Evolutionary conservation across 2,329 filamentous ascomycete genomes (phyloP).

Genomic region (Scedosporium dehoogii): DNA sequence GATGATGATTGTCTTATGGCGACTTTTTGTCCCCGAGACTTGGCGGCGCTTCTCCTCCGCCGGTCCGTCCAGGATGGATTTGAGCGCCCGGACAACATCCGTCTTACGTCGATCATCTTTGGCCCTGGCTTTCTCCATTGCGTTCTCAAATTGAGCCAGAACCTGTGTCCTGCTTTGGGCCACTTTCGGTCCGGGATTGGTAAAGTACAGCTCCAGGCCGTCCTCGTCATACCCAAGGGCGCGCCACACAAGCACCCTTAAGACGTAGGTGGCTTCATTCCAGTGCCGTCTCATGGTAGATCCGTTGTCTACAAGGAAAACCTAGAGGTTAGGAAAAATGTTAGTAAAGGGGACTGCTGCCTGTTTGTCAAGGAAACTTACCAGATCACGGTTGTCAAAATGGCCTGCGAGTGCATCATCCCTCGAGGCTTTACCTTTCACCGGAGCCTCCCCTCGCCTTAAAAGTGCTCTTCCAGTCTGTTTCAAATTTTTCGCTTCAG

Average conservation of each 20-base stretch:
- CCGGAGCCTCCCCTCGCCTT: too few species aligned
- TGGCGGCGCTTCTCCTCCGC: not conserved
- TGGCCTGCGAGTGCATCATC: too few species aligned
- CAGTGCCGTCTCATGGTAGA: conserved; percentile 16
- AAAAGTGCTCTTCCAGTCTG: too few species aligned
- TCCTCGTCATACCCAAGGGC: conserved; percentile 17
- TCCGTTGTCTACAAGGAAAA: conserved; percentile 20
- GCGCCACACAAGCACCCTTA: conserved; percentile 16
- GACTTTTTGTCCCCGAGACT: too few species aligned
- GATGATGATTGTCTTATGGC: not conserved
- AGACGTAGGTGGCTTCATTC: conserved; percentile 13
- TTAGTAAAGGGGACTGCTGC: not conserved
- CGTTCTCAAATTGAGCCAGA: not conserved
- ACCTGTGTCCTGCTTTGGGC: not conserved
- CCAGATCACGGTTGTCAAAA: too few species aligned
- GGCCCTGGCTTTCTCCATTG: not conserved
- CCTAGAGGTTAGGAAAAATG: conserved; percentile 8
- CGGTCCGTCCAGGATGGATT: not conserved
- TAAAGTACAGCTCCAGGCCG: conserved; percentile 16
- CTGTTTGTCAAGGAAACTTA: too few species aligned
- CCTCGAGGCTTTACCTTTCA: too few species aligned
- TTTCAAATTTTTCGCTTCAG: too few species aligned
- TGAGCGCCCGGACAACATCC: not conserved
- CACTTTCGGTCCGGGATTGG: not conserved
- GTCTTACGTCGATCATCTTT: not conserved